Evolutionary conservation across 495 filamentous ascomycete species (phyloP).

Genomic region (Aspergillus panamensis): DNA sequence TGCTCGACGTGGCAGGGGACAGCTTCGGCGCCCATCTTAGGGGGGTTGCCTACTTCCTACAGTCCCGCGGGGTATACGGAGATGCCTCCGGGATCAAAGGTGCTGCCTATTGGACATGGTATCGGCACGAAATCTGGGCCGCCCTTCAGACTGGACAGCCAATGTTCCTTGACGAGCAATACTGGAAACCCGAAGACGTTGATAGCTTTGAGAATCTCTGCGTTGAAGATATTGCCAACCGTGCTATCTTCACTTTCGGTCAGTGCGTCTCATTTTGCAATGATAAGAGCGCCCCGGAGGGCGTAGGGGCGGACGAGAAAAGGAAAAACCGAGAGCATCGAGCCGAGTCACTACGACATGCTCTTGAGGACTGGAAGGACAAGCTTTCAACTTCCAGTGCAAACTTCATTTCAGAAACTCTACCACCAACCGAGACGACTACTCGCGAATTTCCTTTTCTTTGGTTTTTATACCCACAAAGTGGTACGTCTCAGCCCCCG

Average conservation of each 20-base stretch:
- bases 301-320: neutral
- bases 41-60: conserved; percentile 2
- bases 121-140: conserved; percentile 8
- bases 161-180: conserved; percentile 4
- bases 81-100: conserved; percentile 3
- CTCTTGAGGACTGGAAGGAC: conserved; percentile 1
- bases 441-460: conserved; percentile 2
- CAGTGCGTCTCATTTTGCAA: conserved; percentile 3
- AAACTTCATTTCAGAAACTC: neutral
- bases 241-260: conserved; percentile 2
- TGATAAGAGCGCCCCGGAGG: neutral
- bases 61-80: neutral
- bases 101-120: conserved; percentile 12
- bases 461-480: conserved; percentile 11
- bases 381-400: conserved; percentile 4
- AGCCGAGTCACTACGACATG: too few species aligned
- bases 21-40: conserved; percentile 12
- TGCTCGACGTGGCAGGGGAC: conserved; percentile 5
- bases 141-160: conserved; percentile 3
- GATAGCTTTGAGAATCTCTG: neutral
- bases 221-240: conserved; percentile 8
- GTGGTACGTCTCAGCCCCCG: too few species aligned
- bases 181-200: neutral
- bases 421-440: too few species aligned
- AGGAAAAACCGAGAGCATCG: neutral